These are phyloP conservation scores for Fusarium verrucosum DNA, from an alignment of 2,329 filamentous ascomycete species.

Conservation along the genomic window DNA sequence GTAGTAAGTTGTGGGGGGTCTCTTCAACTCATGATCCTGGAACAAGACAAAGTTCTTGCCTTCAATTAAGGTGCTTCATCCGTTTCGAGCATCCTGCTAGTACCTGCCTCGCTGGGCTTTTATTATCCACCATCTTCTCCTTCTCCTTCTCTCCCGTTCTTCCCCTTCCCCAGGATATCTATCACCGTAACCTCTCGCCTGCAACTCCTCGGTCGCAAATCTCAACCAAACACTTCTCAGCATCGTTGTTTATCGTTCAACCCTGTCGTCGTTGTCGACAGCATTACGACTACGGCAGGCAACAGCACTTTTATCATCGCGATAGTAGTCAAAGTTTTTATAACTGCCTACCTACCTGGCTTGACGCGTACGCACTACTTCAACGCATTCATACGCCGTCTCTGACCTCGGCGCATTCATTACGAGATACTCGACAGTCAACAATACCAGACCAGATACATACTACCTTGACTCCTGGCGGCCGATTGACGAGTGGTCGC, in stretches of 20 bases:
- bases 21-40: constrained; percentile 5
- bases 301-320: constrained; percentile 30
- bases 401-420: constrained; percentile 5
- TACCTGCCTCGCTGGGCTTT: not conserved
- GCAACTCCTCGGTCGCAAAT: not conserved
- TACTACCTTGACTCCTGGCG: constrained; percentile 11
- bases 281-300: constrained; percentile 28
- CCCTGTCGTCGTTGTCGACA: constrained; percentile 4
- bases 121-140: not conserved
- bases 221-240: not conserved
- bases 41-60: not conserved
- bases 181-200: not conserved
- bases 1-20: not conserved
- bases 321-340: not conserved
- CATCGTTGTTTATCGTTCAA: constrained; percentile 12
- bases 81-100: not conserved
- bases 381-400: not conserved
- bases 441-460: too few species aligned
- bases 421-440: constrained; percentile 6
- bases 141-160: too few species aligned
- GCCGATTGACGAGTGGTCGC: constrained; percentile 28
- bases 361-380: constrained; percentile 1
- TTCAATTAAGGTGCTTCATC: not conserved
- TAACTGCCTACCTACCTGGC: constrained; percentile 21
- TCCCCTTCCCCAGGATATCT: not conserved